Evolutionary conservation across 2,329 filamentous ascomycete species (phyloP).

Genomic region (Aphanocladium album): DNA sequence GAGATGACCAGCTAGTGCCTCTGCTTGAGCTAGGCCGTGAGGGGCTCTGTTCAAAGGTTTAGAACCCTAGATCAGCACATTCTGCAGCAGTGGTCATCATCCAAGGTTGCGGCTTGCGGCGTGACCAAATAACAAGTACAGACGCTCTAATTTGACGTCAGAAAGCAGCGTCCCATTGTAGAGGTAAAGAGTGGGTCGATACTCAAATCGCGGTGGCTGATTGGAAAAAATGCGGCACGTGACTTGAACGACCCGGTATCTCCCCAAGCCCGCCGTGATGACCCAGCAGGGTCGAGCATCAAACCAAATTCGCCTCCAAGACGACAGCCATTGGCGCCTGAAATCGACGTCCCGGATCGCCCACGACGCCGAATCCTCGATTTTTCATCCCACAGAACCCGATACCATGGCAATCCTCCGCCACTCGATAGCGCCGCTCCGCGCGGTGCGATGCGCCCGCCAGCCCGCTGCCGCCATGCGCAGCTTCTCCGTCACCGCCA

Average conservation of each 20-base stretch:
- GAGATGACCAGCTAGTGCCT: background rate
- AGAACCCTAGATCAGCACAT: background rate
- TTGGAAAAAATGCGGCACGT: background rate
- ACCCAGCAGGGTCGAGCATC: constrained; percentile 7
- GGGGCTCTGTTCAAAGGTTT: background rate
- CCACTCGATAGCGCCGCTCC: constrained; percentile 32
- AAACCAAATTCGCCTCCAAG: background rate
- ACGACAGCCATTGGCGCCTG: constrained; percentile 25
- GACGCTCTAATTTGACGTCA: constrained; percentile 2
- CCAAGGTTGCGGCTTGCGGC: background rate
- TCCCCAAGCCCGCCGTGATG: background rate
- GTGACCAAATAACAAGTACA: background rate
- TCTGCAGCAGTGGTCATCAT: background rate
- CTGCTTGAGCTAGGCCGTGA: background rate
- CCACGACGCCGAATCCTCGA: constrained; percentile 17
- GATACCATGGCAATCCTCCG: constrained; percentile 31
- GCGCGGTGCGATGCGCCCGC: constrained; percentile 33
- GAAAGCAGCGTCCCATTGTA: background rate
- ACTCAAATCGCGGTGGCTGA: background rate
- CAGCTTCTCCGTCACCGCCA: constrained; percentile 41
- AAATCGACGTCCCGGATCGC: constrained; percentile 20
- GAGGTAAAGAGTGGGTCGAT: background rate
- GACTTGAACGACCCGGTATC: constrained; percentile 4
- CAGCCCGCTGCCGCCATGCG: constrained; percentile 27
- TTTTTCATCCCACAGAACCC: background rate